A percentile compares a stretch with the other conserved stretches of the same genome.
phyloP scores from a whole-genome alignment of 2,329 filamentous ascomycete genomes.

The Talaromyces sp. region DNA sequence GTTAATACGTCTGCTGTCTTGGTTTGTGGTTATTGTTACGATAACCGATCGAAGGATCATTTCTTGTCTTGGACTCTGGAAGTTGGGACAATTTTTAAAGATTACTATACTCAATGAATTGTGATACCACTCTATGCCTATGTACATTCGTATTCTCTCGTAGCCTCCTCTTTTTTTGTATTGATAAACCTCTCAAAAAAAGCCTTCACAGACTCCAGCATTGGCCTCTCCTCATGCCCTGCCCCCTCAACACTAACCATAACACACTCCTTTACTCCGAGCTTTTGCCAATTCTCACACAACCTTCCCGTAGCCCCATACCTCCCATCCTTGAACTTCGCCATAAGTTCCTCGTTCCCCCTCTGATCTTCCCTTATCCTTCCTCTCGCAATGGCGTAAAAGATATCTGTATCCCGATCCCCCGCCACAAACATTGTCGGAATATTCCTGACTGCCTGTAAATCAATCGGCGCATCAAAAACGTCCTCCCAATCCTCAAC shows the following conservation, averaged over 20 bases:
- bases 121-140: constrained; percentile 1
- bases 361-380: background rate
- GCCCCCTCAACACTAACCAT: constrained; percentile 1
- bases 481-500: background rate
- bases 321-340: constrained; percentile 3
- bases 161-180: background rate
- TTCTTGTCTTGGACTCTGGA: constrained; percentile 5
- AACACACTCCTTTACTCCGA: background rate
- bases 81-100: constrained; percentile 3
- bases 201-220: background rate
- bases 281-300: constrained; percentile 2
- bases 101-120: background rate
- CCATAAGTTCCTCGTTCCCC: background rate
- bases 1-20: background rate
- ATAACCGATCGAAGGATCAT: background rate
- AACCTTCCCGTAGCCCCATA: constrained; percentile 3
- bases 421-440: constrained; percentile 12
- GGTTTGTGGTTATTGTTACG: background rate
- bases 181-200: background rate
- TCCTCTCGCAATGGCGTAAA: constrained; percentile 1
- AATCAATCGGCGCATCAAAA: background rate
- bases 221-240: constrained; percentile 5
- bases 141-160: too few relatives aligned
- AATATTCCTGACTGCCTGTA: background rate
- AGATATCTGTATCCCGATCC: constrained; percentile 6